Conservation (phyloP, 148 eudicot genomes). For the Fagopyrum esculentum region DNA sequence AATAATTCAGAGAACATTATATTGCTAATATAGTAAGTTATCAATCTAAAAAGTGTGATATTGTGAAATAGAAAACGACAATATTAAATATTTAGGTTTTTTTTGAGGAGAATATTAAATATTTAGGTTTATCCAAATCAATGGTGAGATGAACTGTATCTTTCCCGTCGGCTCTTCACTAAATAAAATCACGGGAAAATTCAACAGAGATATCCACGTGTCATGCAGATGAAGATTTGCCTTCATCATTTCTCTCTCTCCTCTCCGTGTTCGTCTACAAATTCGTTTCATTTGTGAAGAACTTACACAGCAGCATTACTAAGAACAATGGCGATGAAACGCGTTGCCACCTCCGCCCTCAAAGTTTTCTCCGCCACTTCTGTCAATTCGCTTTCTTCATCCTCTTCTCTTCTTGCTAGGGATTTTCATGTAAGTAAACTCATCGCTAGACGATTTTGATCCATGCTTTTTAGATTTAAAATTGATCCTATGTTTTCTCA, state of each 20-base stretch:
- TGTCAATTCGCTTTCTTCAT: neutral
- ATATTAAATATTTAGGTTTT: neutral
- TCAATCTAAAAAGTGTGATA: no score
- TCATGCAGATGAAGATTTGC: neutral
- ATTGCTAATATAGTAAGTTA: no score
- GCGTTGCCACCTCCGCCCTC: slow-evolving; percentile 49
- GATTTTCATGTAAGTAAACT: slow-evolving; percentile 46
- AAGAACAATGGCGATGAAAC: slow-evolving; percentile 57
- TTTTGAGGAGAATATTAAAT: no score
- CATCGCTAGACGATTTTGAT: neutral
- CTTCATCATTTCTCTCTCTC: neutral
- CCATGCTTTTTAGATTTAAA: neutral
- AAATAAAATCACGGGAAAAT: neutral
- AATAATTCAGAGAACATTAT: no score
- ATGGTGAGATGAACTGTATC: neutral
- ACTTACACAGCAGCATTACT: neutral
- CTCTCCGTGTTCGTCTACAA: neutral
- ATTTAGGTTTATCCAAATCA: neutral
- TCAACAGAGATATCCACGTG: neutral
- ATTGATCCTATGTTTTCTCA: neutral
- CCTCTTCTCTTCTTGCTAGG: slow-evolving; percentile 31
- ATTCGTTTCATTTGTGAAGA: neutral
- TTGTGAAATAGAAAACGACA: neutral
- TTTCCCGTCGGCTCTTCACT: neutral
- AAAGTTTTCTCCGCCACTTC: slow-evolving; percentile 27